A percentile compares a stretch with the other conserved stretches of the same genome.
Evolutionary conservation across 2,329 filamentous ascomycete species (phyloP).

Genomic region (Orbilia javanica): DNA sequence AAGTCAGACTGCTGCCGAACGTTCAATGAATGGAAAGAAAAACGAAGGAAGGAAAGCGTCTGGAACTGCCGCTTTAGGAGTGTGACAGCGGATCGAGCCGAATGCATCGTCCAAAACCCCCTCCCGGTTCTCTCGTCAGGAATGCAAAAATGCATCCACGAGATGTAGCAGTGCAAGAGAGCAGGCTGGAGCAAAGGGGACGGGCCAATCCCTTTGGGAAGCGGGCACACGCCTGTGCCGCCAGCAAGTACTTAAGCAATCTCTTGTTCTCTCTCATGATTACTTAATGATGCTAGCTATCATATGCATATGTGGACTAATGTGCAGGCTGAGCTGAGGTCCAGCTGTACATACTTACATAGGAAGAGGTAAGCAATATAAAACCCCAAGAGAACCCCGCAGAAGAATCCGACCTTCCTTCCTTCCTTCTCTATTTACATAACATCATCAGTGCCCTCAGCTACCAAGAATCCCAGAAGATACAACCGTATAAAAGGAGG

Average conservation of each 20-base stretch:
- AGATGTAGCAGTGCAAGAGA: too few species aligned
- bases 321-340: too few species aligned
- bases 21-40: too few species aligned
- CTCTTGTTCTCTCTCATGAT: too few species aligned
- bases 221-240: conserved; percentile 30
- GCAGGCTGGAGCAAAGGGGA: too few species aligned
- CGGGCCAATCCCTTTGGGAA: conserved; percentile 38
- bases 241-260: background rate
- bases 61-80: conserved; percentile 43
- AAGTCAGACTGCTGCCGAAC: background rate
- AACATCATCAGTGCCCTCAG: too few species aligned
- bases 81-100: conserved; percentile 27
- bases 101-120: conserved; percentile 32
- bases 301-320: too few species aligned
- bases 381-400: conserved; percentile 14
- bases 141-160: background rate
- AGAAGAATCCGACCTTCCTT: background rate
- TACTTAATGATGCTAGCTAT: background rate
- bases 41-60: too few species aligned
- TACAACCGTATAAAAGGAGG: too few species aligned
- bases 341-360: background rate
- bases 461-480: too few species aligned
- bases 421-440: background rate
- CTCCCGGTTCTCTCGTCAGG: background rate
- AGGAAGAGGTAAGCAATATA: background rate